These are phyloP conservation scores for Rhizophlyctis rosea DNA, from an alignment of 192 early-diverging fungal species.

Conservation along the genomic window DNA sequence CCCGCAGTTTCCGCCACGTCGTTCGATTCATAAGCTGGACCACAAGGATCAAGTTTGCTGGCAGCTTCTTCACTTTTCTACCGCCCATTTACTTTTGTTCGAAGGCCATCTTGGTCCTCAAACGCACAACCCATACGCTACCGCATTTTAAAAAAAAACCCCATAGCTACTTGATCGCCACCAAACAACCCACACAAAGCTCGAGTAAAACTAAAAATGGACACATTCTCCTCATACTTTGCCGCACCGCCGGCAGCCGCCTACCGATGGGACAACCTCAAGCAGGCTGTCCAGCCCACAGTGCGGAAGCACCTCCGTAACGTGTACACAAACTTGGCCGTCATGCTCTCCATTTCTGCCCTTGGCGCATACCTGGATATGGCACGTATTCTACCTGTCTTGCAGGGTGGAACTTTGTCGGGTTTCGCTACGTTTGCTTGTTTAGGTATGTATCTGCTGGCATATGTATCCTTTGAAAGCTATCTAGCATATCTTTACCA, in stretches of 20 bases:
- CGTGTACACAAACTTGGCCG: slow-evolving; percentile 34
- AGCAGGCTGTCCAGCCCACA: slow-evolving; percentile 13
- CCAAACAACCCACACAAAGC: no score
- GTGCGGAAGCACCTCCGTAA: slow-evolving; percentile 23
- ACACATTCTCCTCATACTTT: background rate
- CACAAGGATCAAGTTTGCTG: no score
- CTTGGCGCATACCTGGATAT: slow-evolving; percentile 18
- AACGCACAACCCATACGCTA: no score
- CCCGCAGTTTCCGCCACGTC: no score
- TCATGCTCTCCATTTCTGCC: slow-evolving; percentile 25
- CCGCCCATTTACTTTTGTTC: no score
- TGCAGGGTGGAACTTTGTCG: slow-evolving; percentile 11
- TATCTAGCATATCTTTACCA: no score
- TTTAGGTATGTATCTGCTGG: slow-evolving; percentile 16
- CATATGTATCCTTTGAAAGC: background rate
- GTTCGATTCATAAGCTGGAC: no score
- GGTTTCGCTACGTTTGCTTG: slow-evolving; percentile 15
- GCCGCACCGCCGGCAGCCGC: background rate
- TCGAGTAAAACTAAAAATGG: no score
- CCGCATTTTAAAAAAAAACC: no score
- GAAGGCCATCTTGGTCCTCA: no score
- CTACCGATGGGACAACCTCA: slow-evolving; percentile 25
- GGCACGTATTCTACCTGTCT: slow-evolving; percentile 5
- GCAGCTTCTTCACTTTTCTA: no score
- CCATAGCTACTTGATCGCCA: no score